Conservation (phyloP, 768 basidiomycete species). For the Chlorophyllum brunneum region DNA sequence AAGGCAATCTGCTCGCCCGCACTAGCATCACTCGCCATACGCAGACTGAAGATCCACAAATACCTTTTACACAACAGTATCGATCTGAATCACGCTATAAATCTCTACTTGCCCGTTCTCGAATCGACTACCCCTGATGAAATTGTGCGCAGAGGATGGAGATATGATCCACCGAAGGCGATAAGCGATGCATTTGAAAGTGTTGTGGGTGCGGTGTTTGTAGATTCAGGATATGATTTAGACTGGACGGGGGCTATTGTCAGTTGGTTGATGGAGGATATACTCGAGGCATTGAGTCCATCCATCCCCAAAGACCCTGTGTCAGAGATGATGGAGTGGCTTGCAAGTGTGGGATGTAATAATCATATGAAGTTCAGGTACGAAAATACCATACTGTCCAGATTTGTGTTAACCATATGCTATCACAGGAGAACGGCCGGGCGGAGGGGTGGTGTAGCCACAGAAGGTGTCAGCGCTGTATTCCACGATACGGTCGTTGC, state of each 20-base stretch:
- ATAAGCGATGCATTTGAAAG: slow-evolving; percentile 85
- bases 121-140: slow-evolving; percentile 51
- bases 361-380: slow-evolving; percentile 21
- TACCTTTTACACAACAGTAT: slow-evolving; percentile 65
- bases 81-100: slow-evolving; percentile 62
- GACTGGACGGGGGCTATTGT: slow-evolving; percentile 61
- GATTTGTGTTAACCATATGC: neutral
- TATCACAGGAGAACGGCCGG: slow-evolving; percentile 17
- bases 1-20: slow-evolving; percentile 73
- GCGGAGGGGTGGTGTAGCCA: slow-evolving; percentile 15
- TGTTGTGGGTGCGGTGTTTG: slow-evolving; percentile 75
- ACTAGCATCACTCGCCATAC: slow-evolving; percentile 66
- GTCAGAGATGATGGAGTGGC: slow-evolving; percentile 67
- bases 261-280: slow-evolving; percentile 61
- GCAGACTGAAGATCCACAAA: slow-evolving; percentile 63
- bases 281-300: slow-evolving; percentile 57
- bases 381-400: too few relatives aligned
- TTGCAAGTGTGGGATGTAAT: slow-evolving; percentile 53
- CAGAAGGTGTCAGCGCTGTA: slow-evolving; percentile 49
- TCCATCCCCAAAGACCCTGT: slow-evolving; percentile 68
- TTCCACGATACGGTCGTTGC: slow-evolving; percentile 55
- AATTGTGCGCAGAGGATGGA: slow-evolving; percentile 70
- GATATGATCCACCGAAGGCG: slow-evolving; percentile 82
- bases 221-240: slow-evolving; percentile 75
- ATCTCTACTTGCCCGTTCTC: slow-evolving; percentile 56